Conservation (phyloP, 441 rosid genomes). For the Euphorbia celastroides region DNA sequence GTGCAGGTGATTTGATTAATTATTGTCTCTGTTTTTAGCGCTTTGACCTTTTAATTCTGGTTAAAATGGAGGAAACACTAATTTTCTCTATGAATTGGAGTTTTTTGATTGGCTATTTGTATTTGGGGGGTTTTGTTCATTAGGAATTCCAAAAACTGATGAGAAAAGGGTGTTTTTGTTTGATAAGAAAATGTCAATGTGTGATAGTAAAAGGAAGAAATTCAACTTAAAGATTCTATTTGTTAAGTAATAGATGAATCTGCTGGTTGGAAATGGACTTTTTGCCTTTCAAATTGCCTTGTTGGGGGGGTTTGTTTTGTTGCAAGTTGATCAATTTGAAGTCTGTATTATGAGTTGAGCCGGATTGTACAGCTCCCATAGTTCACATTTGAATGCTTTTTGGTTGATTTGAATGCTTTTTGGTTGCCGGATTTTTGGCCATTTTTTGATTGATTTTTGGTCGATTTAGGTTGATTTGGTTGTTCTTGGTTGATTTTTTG, state of each 20-base stretch:
- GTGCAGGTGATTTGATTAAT: conserved; percentile 29
- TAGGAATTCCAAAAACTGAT: neutral
- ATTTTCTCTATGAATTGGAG: neutral
- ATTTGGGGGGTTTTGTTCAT: neutral
- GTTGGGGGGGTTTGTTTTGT: neutral
- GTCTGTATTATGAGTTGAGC: conserved; percentile 29
- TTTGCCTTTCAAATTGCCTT: neutral
- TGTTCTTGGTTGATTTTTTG: too few species aligned
- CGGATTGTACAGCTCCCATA: conserved; percentile 44
- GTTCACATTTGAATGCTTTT: too few species aligned
- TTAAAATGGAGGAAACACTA: neutral
- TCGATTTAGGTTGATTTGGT: too few species aligned
- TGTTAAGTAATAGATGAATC: neutral
- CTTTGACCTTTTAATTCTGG: neutral
- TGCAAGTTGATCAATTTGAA: conserved; percentile 36
- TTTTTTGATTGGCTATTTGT: neutral
- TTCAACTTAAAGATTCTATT: neutral
- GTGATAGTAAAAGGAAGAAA: neutral
- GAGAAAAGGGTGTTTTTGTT: neutral
- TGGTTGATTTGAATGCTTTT: too few species aligned
- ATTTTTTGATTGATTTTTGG: too few species aligned
- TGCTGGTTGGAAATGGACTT: conserved; percentile 4
- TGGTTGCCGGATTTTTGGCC: too few species aligned
- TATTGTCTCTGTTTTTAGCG: neutral
- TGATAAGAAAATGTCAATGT: conserved; percentile 6